Evolutionary conservation across 1,139 yeast genomes (phyloP), one percentile per base, ranked within the genome.

Genomic region (Hansenula anomala): DNA sequence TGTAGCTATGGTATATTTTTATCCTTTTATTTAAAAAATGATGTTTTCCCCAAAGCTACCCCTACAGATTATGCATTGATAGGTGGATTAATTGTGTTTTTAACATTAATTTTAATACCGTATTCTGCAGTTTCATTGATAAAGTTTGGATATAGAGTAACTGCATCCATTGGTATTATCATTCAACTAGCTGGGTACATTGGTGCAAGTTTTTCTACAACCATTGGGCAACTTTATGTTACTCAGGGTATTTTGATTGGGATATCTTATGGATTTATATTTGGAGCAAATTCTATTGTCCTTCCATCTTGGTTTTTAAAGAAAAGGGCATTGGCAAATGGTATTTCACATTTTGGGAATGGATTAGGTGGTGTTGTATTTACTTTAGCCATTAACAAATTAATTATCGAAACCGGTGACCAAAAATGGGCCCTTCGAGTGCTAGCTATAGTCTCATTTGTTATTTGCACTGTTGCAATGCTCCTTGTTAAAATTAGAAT

Each of bases 291-390:
- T 26, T 64, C 80, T 3, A 60, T 73, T 34, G 64, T 78, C 4
- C 50, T 80, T 26, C 84, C 87, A 0, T 75, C 78, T 18, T 80
- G 86, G 86, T 80, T 80, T 52, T 62, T 70, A 30, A 75, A 71
- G 33, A 67, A 64, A 33, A 63, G 77, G 46, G 77, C 83, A n/a
- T 56, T 75, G 7, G 81, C 84, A 0, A 68, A 75, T 63, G 87
- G 86, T 0, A 56, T 79, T 15, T 62, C 73, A n/a, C 78, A 78
- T 28, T 54, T 73, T 13, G 88, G 88, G 3, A 67, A 82, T 10
- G 88, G 88, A 11, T 46, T 75, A 11, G 88, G 87, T n/a, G 88
- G 87, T 25, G 65, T 79, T 28, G 60, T 74, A 1, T 77, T 75
- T 49, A 67, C 79, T 3, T 59, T 77, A 33, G 66, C 71, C 19